Base-by-base conservation (phyloP, 768 basidiomycete species). In the Russula griseocarnosa region DNA sequence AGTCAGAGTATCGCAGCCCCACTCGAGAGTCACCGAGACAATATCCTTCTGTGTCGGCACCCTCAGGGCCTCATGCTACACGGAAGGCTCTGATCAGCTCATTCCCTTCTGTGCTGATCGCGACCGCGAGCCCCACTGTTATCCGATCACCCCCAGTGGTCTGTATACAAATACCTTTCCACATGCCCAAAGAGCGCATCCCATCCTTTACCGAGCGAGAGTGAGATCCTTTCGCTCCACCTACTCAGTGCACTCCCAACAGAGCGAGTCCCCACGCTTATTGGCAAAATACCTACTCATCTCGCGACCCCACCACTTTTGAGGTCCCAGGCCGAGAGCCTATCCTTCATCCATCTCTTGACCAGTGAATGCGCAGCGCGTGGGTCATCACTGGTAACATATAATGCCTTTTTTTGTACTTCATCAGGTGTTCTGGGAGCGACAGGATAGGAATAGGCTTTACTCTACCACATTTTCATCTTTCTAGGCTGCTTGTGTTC, bases 271-370 rank as follows among this genome's bases (percentile, higher is more conserved):
- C 53, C 18, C 11, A 46, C 56, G 34, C 63, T 58, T 7, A 26
- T 40, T 40, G 58, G 46, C 13, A 40, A n/a, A 20, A 30, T 47
- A 7, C 53, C 53, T 22, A 44, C 58, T 44, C 58, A 26, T 60
- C 58, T 50, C 54, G 40, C 10, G 49, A 40, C 40, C 63, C 59
- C 40, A 61, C 63, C 40, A 28, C 61, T 38, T 40, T 61, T 28
- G 63, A 61, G 49, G 63, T 55, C 16, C 51, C 24, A 20, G 63
- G 63, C 30, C 63, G 59, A 5, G 63, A 61, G 26, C 59, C n/a
- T 3, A 65, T 65, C 6, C 32, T 65, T 26, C 32, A 13, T 34
- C 47, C 55, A 40, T 52, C 63, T 61, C 55, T 49, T 28, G 63
- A 22, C 7, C 32, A 1, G 34, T 34, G 34, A 34, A 11, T 3